These are phyloP conservation scores for Aspergillus piperis DNA, from an alignment of 2,329 filamentous ascomycete species.

Conservation along the genomic window DNA sequence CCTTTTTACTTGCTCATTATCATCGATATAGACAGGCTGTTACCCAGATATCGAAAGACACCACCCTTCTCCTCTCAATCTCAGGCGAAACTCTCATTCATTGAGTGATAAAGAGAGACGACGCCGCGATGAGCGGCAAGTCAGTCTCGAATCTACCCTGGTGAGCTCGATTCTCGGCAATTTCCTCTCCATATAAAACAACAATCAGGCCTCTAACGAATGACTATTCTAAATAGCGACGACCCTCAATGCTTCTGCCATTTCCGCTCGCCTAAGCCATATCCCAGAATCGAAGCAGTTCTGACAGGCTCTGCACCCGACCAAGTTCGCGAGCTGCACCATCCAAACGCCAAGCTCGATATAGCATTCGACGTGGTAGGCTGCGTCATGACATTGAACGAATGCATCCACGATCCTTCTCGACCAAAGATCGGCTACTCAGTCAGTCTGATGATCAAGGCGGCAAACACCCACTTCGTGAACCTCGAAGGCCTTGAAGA, in stretches of 20 bases:
- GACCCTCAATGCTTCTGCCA: constrained; percentile 28
- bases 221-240: constrained; percentile 15
- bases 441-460: constrained; percentile 19
- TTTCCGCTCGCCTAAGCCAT: constrained; percentile 13
- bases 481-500: constrained; percentile 33
- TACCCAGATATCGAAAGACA: neutral
- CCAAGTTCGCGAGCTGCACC: constrained; percentile 21
- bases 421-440: constrained; percentile 10
- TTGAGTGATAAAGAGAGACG: neutral
- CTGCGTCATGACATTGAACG: constrained; percentile 24
- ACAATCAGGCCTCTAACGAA: neutral
- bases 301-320: constrained; percentile 17
- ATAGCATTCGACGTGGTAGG: constrained; percentile 27
- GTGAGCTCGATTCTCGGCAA: constrained; percentile 2
- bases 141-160: constrained; percentile 11
- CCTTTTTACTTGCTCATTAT: neutral
- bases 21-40: neutral
- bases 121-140: neutral
- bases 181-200: neutral
- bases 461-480: constrained; percentile 23
- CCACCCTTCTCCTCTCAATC: neutral
- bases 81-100: neutral
- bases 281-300: constrained; percentile 19
- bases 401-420: constrained; percentile 20
- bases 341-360: constrained; percentile 25